Base-by-base conservation (phyloP, 176 grass and related monocot genomes). In the Puya raimondii region DNA sequence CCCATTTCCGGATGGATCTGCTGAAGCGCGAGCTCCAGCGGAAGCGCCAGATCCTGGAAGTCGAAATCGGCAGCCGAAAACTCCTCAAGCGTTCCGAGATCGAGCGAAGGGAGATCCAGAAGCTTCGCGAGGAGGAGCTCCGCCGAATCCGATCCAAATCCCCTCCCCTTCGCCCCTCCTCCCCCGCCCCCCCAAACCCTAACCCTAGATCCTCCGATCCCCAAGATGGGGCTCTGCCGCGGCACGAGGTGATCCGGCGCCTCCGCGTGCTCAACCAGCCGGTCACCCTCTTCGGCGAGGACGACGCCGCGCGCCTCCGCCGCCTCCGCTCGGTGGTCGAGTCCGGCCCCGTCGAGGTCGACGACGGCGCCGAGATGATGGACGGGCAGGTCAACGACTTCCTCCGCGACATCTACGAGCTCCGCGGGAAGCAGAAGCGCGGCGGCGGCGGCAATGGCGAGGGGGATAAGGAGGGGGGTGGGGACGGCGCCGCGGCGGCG, bases 341-440 rank as follows among this genome's bases (percentile, higher is more conserved):
- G 71, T 81, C 84, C 4, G 73, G 70, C 17, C 25, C 79, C 42
- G 66, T 73, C 25, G 81, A 76, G 26, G 76, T 85, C 12, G 91
- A 96, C 23, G 23, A 23, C 23, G 23, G 1, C 27, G 74, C 76
- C 16, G 84, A 96, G 56, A 91, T 96, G 48, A 73, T 57, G 47
- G 87, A 96, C 74, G 91, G 91, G 4, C 84, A 91, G 87, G 91
- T 82, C 64, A 96, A 91, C 69, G 85, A 96, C 72, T 91, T 96
- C 75, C 87, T 96, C 49, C 85, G 82, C 4, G 91, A 88, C 72
- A 88, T 91, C 27, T 81, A 85, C 53, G 82, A 81, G 11, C 51
- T 81, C 48, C 76, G 84, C 4, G 79, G 67, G 53, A 85, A 29
- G 66, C 76, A 78, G 76, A 84, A 84, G 67, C 16, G 63, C 14